phyloP scores from a whole-genome alignment of 139 green algal species.

The Chlorella sp. region DNA sequence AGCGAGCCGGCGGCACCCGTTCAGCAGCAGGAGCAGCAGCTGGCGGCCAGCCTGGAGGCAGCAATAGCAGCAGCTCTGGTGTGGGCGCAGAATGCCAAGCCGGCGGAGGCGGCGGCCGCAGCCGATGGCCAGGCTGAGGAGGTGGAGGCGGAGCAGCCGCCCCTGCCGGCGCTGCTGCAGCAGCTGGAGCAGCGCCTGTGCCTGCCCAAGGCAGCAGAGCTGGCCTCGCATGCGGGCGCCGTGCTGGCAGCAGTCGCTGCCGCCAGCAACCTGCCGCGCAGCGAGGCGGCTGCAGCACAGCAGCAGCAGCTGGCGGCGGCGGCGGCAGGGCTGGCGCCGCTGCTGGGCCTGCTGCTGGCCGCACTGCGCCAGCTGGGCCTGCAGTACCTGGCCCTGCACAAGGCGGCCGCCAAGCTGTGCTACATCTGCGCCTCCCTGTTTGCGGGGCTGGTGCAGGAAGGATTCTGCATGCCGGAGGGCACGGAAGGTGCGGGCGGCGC shows the following conservation, averaged over 20 bases:
- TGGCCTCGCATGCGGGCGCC: background rate
- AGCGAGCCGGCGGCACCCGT: background rate
- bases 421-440: slow-evolving; percentile 85
- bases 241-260: slow-evolving; percentile 17
- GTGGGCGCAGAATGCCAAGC: slow-evolving; percentile 65
- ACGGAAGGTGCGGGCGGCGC: slow-evolving; percentile 1
- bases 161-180: slow-evolving; percentile 22
- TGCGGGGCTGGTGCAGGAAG: slow-evolving; percentile 78
- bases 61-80: slow-evolving; percentile 61
- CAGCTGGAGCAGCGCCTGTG: slow-evolving; percentile 25
- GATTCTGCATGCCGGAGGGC: slow-evolving; percentile 84
- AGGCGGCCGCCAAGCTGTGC: slow-evolving; percentile 79
- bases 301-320: slow-evolving; percentile 6
- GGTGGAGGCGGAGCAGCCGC: slow-evolving; percentile 1
- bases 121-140: background rate
- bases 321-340: slow-evolving; percentile 43
- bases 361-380: slow-evolving; percentile 50
- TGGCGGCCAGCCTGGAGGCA: slow-evolving; percentile 46
- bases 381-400: slow-evolving; percentile 67
- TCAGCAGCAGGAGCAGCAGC: slow-evolving; percentile 19
- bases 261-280: background rate
- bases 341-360: slow-evolving; percentile 58
- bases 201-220: background rate
- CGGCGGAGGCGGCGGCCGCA: background rate
- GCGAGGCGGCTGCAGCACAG: background rate